Evolutionary conservation across 2,329 filamentous ascomycete genomes (phyloP).

Genomic region (Fusarium siculi): DNA sequence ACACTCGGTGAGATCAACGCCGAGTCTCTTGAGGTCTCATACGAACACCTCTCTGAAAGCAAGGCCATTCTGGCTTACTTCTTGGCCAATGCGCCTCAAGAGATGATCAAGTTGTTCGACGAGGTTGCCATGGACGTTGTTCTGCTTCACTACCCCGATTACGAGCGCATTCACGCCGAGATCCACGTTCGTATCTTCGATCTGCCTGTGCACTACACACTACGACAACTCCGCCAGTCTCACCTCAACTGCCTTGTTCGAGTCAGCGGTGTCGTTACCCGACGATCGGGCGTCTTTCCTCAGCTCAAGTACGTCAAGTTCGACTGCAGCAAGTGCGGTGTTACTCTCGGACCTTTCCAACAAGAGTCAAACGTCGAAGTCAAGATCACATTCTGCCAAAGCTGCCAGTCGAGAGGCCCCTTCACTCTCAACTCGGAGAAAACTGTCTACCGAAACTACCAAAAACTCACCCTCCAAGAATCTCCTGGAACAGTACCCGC

Average conservation of each 20-base stretch:
- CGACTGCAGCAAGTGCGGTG: slow-evolving; percentile 91
- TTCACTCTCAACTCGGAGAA: slow-evolving; percentile 97
- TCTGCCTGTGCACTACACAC: slow-evolving; percentile 91
- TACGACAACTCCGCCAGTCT: slow-evolving; percentile 92
- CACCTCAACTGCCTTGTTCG: slow-evolving; percentile 96
- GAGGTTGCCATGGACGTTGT: slow-evolving; percentile 97
- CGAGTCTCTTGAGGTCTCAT: slow-evolving; percentile 95
- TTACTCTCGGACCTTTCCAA: slow-evolving; percentile 93
- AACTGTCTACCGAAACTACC: slow-evolving; percentile 98
- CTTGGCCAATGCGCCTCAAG: slow-evolving; percentile 92
- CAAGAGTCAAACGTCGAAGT: slow-evolving; percentile 97
- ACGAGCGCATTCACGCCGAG: slow-evolving; percentile 96
- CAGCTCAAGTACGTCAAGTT: slow-evolving; percentile 99
- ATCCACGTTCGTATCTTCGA: slow-evolving; percentile 98
- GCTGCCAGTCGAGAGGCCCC: slow-evolving; percentile 92
- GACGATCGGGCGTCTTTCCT: slow-evolving; percentile 93
- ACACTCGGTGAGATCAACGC: slow-evolving; percentile 98
- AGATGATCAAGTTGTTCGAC: slow-evolving; percentile 95
- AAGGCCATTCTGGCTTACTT: slow-evolving; percentile 97
- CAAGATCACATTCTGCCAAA: slow-evolving; percentile 95
- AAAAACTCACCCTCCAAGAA: slow-evolving; percentile 96
- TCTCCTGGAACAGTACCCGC: slow-evolving; percentile 97
- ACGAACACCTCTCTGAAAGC: slow-evolving; percentile 87
- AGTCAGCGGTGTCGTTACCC: slow-evolving; percentile 94
- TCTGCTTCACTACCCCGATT: slow-evolving; percentile 95